phyloP scores from a whole-genome alignment of 2,329 filamentous ascomycete genomes.

The Aspergillaceae sp. region DNA sequence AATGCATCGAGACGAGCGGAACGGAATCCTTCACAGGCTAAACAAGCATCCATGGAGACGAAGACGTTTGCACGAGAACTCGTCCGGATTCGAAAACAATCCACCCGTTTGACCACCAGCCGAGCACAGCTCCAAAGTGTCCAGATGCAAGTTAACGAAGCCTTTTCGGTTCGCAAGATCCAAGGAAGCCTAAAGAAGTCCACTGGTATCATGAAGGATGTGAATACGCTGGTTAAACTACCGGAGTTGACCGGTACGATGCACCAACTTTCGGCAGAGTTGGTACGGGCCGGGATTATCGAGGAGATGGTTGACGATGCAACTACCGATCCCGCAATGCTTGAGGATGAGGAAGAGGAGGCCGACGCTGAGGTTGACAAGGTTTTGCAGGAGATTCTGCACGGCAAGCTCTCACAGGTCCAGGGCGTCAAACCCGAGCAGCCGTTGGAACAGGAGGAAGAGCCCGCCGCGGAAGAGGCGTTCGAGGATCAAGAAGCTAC shows the following conservation, averaged over 20 bases:
- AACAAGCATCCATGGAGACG: slow-evolving; percentile 72
- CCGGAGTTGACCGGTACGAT: slow-evolving; percentile 85
- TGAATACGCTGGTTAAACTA: slow-evolving; percentile 74
- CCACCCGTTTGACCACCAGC: slow-evolving; percentile 65
- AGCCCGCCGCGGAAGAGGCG: slow-evolving; percentile 54
- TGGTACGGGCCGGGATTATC: slow-evolving; percentile 92
- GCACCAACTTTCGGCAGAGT: slow-evolving; percentile 74
- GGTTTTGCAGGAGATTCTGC: slow-evolving; percentile 82
- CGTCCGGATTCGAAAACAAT: slow-evolving; percentile 69
- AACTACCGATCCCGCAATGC: slow-evolving; percentile 63
- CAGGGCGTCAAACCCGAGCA: slow-evolving; percentile 49
- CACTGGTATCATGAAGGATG: slow-evolving; percentile 93
- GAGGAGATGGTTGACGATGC: slow-evolving; percentile 93
- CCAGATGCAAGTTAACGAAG: slow-evolving; percentile 95
- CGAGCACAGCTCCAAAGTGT: slow-evolving; percentile 90
- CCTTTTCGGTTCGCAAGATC: slow-evolving; percentile 90
- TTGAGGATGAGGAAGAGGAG: slow-evolving; percentile 64
- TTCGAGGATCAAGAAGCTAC: slow-evolving; percentile 83
- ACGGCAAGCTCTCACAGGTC: slow-evolving; percentile 65
- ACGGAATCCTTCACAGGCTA: slow-evolving; percentile 66
- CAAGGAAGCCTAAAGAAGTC: slow-evolving; percentile 81
- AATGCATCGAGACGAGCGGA: slow-evolving; percentile 73
- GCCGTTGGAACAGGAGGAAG: slow-evolving; percentile 38
- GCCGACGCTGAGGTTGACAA: slow-evolving; percentile 84
- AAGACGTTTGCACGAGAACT: slow-evolving; percentile 85